A percentile compares a stretch with the other conserved stretches of the same genome.
Conservation (phyloP, 2,329 filamentous ascomycete species). For the Ustulina deusta region DNA sequence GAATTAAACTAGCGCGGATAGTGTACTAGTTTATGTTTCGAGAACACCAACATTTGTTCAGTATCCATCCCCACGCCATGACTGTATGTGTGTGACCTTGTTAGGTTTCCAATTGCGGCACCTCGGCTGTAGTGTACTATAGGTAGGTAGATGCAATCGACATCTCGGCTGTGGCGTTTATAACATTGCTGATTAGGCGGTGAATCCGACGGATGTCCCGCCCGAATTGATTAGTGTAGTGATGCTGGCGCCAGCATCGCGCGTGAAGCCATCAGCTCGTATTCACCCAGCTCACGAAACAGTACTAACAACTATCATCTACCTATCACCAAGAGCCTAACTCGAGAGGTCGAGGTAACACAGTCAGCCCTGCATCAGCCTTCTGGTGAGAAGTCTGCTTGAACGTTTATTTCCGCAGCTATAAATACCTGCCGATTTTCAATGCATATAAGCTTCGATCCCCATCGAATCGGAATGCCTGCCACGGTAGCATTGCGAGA, state of each 20-base stretch:
- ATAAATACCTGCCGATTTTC: neutral
- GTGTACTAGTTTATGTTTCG: too few species aligned
- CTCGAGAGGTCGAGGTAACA: neutral
- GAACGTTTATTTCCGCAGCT: slow-evolving; percentile 1
- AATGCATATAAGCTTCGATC: neutral
- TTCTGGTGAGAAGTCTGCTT: neutral
- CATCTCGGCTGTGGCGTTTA: neutral
- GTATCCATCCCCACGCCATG: neutral
- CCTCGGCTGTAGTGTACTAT: neutral
- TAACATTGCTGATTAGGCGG: too few species aligned
- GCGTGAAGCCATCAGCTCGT: slow-evolving; percentile 9
- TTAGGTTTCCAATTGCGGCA: neutral
- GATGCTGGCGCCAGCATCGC: slow-evolving; percentile 32
- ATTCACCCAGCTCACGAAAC: slow-evolving; percentile 7
- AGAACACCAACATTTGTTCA: neutral
- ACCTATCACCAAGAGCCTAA: neutral
- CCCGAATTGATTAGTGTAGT: neutral
- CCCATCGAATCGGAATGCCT: neutral
- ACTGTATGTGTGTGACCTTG: neutral
- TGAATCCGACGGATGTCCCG: neutral
- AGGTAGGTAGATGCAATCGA: neutral
- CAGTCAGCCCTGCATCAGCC: too few species aligned
- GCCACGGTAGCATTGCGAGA: slow-evolving; percentile 1
- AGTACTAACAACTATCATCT: neutral
- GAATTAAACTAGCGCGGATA: too few species aligned